Percentiles rank a stretch among this genome's conserved stretches.
These are phyloP conservation scores for Toxicodendron radicans DNA, from an alignment of 345 rosid species.

Conservation along the genomic window DNA sequence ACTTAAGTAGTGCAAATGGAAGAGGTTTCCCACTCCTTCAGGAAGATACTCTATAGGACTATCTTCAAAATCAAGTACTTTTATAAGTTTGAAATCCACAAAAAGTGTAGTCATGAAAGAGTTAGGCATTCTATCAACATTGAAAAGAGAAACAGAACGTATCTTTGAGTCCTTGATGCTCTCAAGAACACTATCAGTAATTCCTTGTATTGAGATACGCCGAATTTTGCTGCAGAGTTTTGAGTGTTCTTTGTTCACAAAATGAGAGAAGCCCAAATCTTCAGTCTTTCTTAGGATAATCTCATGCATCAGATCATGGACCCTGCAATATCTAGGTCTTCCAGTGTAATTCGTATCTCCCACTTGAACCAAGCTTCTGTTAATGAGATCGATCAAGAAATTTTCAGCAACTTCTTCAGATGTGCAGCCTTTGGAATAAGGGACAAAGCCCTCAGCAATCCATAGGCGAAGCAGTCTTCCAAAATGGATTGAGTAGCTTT, in stretches of 20 bases:
- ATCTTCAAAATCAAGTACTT: constrained; percentile 7
- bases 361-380: constrained; percentile 20
- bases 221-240: background rate
- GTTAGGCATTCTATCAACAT: background rate
- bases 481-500: constrained; percentile 1
- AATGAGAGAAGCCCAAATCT: background rate
- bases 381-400: constrained; percentile 21
- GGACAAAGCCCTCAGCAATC: constrained; percentile 24
- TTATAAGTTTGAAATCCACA: constrained; percentile 1
- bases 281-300: constrained; percentile 11
- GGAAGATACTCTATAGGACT: background rate
- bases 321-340: constrained; percentile 14
- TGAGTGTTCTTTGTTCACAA: background rate
- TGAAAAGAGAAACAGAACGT: constrained; percentile 19
- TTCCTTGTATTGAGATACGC: constrained; percentile 3
- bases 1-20: constrained; percentile 1
- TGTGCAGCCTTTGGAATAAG: background rate
- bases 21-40: background rate
- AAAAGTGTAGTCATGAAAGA: background rate
- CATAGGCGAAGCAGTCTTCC: constrained; percentile 18
- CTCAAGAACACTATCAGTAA: background rate
- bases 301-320: constrained; percentile 19
- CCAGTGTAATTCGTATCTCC: constrained; percentile 8
- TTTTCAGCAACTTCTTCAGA: constrained; percentile 13
- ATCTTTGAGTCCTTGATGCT: background rate